Percentiles rank a stretch among this genome's conserved stretches.
These are phyloP conservation scores for Daedaleopsis nitida DNA, from an alignment of 768 basidiomycete species.

Conservation along the genomic window DNA sequence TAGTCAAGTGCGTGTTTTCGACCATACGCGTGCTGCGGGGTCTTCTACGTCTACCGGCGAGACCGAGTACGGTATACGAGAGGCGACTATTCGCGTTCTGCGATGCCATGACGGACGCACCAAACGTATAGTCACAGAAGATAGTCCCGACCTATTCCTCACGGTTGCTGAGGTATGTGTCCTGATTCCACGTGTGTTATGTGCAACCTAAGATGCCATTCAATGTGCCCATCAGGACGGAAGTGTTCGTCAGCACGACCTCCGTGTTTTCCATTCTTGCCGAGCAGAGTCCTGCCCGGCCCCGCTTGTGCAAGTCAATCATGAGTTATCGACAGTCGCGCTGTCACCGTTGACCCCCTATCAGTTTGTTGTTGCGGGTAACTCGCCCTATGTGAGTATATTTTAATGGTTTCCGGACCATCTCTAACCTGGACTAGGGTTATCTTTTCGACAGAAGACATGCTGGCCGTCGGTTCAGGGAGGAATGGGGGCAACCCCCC, in stretches of 20 bases:
- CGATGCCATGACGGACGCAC: conserved; percentile 73
- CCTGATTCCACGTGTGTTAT: conserved; percentile 4
- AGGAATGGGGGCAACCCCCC: conserved; percentile 71
- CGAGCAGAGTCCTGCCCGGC: conserved; percentile 58
- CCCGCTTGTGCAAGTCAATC: conserved; percentile 65
- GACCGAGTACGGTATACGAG: conserved; percentile 44
- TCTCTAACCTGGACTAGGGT: conserved; percentile 46
- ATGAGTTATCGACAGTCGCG: conserved; percentile 72
- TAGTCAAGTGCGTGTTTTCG: conserved; percentile 75
- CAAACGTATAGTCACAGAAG: conserved; percentile 80
- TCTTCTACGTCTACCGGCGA: conserved; percentile 41
- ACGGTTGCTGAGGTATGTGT: conserved; percentile 73
- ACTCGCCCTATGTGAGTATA: conserved; percentile 67
- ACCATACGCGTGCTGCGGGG: conserved; percentile 49
- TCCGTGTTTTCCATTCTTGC: conserved; percentile 74
- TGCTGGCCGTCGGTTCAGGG: conserved; percentile 55
- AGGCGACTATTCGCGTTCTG: conserved; percentile 55
- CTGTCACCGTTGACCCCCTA: conserved; percentile 80
- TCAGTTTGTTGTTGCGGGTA: conserved; percentile 84
- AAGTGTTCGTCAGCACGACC: conserved; percentile 84
- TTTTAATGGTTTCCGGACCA: background rate
- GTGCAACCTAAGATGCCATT: conserved; percentile 1
- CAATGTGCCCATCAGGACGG: conserved; percentile 63
- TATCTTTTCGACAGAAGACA: conserved; percentile 86
- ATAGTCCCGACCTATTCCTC: conserved; percentile 74